Percentiles rank a stretch among this genome's conserved stretches.
phyloP scores from a whole-genome alignment of 805 yeast species.

The Kuraishia ogatae region DNA sequence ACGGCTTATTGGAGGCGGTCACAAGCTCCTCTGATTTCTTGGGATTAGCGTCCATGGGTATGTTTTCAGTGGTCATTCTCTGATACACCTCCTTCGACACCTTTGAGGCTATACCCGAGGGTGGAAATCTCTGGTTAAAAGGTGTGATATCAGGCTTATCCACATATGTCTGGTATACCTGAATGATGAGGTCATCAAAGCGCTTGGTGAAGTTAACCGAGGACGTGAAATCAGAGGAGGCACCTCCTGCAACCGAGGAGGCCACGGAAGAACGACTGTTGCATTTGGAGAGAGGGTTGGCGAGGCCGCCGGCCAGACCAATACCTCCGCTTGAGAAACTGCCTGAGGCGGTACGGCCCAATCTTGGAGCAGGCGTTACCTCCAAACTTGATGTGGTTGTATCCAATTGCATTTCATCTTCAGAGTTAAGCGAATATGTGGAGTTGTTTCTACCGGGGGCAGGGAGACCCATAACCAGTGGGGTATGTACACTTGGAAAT shows the following conservation, averaged over 20 bases:
- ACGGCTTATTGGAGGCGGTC: constrained; percentile 13
- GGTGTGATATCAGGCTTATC: constrained; percentile 61
- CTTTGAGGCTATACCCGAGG: constrained; percentile 53
- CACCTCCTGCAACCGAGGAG: constrained; percentile 1
- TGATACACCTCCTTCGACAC: constrained; percentile 49
- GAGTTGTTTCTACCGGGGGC: constrained; percentile 5
- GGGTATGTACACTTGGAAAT: neutral
- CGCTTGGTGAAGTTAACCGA: constrained; percentile 4
- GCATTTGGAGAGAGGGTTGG: neutral
- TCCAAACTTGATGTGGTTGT: neutral
- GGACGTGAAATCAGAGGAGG: neutral
- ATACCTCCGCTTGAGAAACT: neutral
- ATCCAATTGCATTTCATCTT: constrained; percentile 8
- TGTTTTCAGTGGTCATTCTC: constrained; percentile 8
- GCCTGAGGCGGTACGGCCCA: neutral
- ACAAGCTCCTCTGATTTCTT: constrained; percentile 19
- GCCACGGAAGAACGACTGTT: constrained; percentile 3
- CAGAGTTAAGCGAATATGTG: constrained; percentile 8
- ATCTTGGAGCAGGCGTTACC: neutral
- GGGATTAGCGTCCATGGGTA: constrained; percentile 16
- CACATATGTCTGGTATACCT: constrained; percentile 37
- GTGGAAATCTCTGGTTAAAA: constrained; percentile 56
- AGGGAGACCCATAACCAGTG: neutral
- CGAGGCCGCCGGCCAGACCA: neutral
- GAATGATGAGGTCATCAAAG: constrained; percentile 37